Conservation (phyloP, 2,329 filamentous ascomycete genomes). For the Neoscytalidium dimidiatum region DNA sequence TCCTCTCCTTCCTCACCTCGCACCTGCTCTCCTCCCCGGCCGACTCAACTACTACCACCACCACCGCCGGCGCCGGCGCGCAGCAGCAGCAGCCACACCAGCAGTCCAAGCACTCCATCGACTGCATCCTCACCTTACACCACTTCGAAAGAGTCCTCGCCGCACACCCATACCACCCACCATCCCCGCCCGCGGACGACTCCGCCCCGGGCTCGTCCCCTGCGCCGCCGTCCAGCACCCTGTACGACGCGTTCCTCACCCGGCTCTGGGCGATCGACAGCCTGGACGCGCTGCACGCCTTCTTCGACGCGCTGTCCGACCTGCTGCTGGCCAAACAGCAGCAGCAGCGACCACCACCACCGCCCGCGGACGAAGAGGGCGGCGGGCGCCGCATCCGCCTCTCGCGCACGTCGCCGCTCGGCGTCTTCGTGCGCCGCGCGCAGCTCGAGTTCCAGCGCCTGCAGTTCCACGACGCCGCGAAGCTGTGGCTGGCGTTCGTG, state of each 20-base stretch:
- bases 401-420: constrained; percentile 75
- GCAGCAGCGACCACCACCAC: constrained; percentile 45
- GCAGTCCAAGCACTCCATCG: constrained; percentile 29
- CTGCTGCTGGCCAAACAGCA: constrained; percentile 47
- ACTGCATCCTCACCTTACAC: constrained; percentile 34
- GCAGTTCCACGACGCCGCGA: constrained; percentile 75
- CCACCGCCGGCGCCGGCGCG: neutral
- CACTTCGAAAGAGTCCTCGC: constrained; percentile 52
- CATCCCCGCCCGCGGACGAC: constrained; percentile 62
- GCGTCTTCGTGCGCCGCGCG: constrained; percentile 74
- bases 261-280: constrained; percentile 84
- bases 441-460: constrained; percentile 78
- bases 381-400: constrained; percentile 58
- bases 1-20: constrained; percentile 77
- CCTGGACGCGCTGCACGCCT: constrained; percentile 74
- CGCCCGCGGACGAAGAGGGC: constrained; percentile 55
- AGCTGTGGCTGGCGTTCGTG: constrained; percentile 81
- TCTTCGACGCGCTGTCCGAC: constrained; percentile 64
- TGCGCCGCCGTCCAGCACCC: constrained; percentile 41
- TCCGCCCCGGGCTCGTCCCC: too few relatives aligned
- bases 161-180: constrained; percentile 46
- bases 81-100: too few relatives aligned
- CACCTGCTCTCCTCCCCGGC: constrained; percentile 55
- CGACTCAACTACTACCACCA: neutral
- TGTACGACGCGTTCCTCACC: constrained; percentile 85